phyloP scores from a whole-genome alignment of 495 filamentous ascomycete genomes.

The Aspergillus carlsbadensis region DNA sequence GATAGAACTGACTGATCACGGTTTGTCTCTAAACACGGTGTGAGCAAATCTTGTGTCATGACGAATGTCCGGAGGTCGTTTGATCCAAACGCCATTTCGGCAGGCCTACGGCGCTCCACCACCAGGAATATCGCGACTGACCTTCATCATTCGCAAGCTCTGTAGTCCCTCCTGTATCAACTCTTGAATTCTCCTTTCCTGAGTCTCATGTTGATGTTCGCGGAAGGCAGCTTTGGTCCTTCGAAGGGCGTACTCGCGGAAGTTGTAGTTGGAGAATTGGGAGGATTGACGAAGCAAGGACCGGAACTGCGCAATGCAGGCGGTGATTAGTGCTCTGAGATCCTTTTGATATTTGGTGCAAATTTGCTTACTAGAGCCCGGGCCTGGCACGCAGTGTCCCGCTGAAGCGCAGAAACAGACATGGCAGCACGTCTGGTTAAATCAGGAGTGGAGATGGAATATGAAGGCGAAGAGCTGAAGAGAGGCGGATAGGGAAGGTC shows the following conservation, averaged over 20 bases:
- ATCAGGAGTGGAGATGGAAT: conserved; percentile 37
- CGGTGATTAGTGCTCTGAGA: neutral
- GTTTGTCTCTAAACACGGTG: conserved; percentile 75
- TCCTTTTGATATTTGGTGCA: neutral
- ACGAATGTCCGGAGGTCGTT: neutral
- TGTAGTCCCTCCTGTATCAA: conserved; percentile 85
- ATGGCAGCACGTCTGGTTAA: conserved; percentile 22
- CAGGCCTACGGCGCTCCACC: neutral
- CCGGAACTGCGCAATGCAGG: conserved; percentile 66
- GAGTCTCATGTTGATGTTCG: conserved; percentile 63
- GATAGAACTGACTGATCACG: conserved; percentile 89
- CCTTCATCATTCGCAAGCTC: conserved; percentile 89
- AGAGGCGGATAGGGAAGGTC: neutral
- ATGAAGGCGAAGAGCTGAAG: neutral
- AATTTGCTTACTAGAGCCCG: conserved; percentile 59
- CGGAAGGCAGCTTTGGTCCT: conserved; percentile 86
- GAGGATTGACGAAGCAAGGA: conserved; percentile 82
- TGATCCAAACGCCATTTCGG: neutral
- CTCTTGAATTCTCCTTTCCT: conserved; percentile 81
- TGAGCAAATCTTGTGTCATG: conserved; percentile 16
- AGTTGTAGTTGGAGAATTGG: conserved; percentile 93
- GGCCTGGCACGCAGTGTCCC: conserved; percentile 67
- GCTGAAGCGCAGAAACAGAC: conserved; percentile 55
- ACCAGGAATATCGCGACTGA: conserved; percentile 40
- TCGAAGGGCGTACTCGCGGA: conserved; percentile 91